phyloP scores from a whole-genome alignment of 148 eudicot species.

The Vaccinium myrtillus region DNA sequence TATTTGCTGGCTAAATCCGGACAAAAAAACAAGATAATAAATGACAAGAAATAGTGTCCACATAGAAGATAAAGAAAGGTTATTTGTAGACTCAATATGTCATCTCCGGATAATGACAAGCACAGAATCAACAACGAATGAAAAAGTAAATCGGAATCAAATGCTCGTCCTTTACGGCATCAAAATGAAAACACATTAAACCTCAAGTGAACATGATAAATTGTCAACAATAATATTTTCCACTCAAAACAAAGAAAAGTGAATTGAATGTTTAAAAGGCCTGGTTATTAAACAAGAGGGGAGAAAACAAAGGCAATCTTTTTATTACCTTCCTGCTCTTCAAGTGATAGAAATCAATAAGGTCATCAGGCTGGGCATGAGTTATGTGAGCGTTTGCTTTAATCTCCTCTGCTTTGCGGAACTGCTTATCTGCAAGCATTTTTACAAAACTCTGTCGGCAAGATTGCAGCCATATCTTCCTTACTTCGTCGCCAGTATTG shows the following conservation, averaged over 20 bases:
- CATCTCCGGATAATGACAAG: constrained; percentile 2
- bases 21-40: neutral
- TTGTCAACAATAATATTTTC: neutral
- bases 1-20: neutral
- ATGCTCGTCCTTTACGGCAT: neutral
- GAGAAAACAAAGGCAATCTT: neutral
- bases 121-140: neutral
- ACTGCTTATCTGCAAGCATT: constrained; percentile 91
- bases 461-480: constrained; percentile 86
- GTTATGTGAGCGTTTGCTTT: constrained; percentile 85
- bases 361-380: constrained; percentile 89
- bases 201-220: too few relatives aligned
- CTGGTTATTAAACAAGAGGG: too few relatives aligned
- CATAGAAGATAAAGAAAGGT: neutral
- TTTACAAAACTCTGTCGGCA: constrained; percentile 86
- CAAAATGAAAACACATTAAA: neutral
- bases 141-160: constrained; percentile 7
- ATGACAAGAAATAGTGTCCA: neutral
- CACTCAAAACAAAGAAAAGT: neutral
- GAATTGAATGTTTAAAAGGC: too few relatives aligned
- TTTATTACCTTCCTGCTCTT: constrained; percentile 85
- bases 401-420: constrained; percentile 82
- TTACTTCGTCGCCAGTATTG: constrained; percentile 57
- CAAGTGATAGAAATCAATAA: constrained; percentile 89
- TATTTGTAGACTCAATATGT: neutral